Evolutionary conservation across 2,329 filamentous ascomycete species (phyloP).

Genomic region (Exophiala phaeomuriformis): DNA sequence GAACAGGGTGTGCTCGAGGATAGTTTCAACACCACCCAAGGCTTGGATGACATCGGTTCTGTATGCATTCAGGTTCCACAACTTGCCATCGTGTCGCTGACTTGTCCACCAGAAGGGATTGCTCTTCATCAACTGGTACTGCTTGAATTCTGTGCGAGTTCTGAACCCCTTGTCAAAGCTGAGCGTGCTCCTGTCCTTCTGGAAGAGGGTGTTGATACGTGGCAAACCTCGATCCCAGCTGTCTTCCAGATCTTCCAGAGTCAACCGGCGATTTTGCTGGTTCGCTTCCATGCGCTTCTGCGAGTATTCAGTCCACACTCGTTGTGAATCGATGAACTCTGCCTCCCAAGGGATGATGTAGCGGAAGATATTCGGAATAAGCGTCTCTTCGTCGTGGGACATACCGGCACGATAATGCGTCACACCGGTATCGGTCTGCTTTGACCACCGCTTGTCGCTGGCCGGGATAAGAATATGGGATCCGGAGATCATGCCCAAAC

Average conservation of each 20-base stretch:
- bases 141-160: slow-evolving; percentile 90
- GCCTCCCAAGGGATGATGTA: slow-evolving; percentile 99
- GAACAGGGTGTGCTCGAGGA: slow-evolving; percentile 92
- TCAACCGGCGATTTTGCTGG: slow-evolving; percentile 90
- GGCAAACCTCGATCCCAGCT: slow-evolving; percentile 97
- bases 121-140: slow-evolving; percentile 97
- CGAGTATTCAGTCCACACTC: slow-evolving; percentile 98
- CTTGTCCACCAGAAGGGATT: slow-evolving; percentile 99
- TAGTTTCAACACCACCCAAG: slow-evolving; percentile 92
- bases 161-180: slow-evolving; percentile 99
- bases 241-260: slow-evolving; percentile 91
- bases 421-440: slow-evolving; percentile 94
- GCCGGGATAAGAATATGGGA: slow-evolving; percentile 96
- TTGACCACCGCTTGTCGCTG: slow-evolving; percentile 96
- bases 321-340: slow-evolving; percentile 97
- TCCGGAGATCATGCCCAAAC: slow-evolving; percentile 96
- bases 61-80: slow-evolving; percentile 96
- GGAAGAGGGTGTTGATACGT: slow-evolving; percentile 97
- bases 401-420: slow-evolving; percentile 96
- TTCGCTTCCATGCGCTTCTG: slow-evolving; percentile 96
- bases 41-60: slow-evolving; percentile 96
- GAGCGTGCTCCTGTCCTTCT: slow-evolving; percentile 93
- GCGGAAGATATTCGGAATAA: slow-evolving; percentile 98
- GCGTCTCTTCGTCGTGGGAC: slow-evolving; percentile 94
- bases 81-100: slow-evolving; percentile 89